Percentiles rank a stretch among this genome's conserved stretches.
phyloP scores from a whole-genome alignment of 1,284 basidiomycete genomes.

The Trametes polyzona region DNA sequence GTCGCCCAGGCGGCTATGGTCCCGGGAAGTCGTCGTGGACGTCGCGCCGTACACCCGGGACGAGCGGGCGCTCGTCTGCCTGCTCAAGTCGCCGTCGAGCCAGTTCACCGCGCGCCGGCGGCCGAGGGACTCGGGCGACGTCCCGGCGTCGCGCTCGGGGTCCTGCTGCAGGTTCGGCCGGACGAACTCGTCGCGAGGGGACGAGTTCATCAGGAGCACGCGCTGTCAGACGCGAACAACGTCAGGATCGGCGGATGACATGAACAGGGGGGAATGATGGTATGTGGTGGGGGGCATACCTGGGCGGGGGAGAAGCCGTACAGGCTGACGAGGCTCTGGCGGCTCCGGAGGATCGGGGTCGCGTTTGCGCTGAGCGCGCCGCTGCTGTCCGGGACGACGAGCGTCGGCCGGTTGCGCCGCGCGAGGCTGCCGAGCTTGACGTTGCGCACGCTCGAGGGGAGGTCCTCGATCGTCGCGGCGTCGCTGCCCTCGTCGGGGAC shows the following conservation, averaged over 20 bases:
- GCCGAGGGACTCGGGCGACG: slow-evolving; percentile 37
- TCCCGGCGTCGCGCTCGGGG: slow-evolving; percentile 19
- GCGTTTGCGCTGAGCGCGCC: slow-evolving; percentile 36
- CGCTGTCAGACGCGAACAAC: slow-evolving; percentile 42
- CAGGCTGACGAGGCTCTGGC: slow-evolving; percentile 59
- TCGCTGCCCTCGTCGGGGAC: slow-evolving; percentile 23
- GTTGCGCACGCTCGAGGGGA: slow-evolving; percentile 27
- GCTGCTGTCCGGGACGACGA: slow-evolving; percentile 50
- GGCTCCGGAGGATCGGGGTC: slow-evolving; percentile 50
- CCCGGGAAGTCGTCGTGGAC: slow-evolving; percentile 20
- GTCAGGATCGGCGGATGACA: not conserved
- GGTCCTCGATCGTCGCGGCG: slow-evolving; percentile 26
- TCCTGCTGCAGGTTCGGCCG: slow-evolving; percentile 25
- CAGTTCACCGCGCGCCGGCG: slow-evolving; percentile 50
- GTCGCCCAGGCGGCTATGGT: slow-evolving; percentile 23
- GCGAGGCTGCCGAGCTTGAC: slow-evolving; percentile 35
- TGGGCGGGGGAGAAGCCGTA: slow-evolving; percentile 76
- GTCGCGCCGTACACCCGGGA: slow-evolving; percentile 15
- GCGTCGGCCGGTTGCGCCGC: slow-evolving; percentile 45
- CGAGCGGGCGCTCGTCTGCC: slow-evolving; percentile 15
- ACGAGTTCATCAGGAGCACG: slow-evolving; percentile 64
- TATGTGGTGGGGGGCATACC: slow-evolving; percentile 39
- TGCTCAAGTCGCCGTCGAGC: slow-evolving; percentile 42
- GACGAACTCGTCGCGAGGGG: slow-evolving; percentile 51
- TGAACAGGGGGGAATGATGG: not conserved